These are phyloP conservation scores for Stevia rebaudiana DNA, from an alignment of 140 eudicot species.

Conservation along the genomic window DNA sequence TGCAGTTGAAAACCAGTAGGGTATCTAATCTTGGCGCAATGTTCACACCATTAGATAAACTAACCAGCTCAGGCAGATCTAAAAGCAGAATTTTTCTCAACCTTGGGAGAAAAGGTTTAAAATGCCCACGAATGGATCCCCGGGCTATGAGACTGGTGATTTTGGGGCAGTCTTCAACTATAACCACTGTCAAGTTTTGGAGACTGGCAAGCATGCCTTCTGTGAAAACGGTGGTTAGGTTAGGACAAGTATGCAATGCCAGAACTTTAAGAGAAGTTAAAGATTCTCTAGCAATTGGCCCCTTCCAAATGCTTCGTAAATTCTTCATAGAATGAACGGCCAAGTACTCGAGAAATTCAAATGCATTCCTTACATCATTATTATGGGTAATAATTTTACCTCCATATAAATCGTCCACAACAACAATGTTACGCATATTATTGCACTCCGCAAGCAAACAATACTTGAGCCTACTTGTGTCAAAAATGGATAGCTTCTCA, in stretches of 20 bases:
- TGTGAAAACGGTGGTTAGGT: conserved; percentile 17
- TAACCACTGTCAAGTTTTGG: conserved; percentile 10
- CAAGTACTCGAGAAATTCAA: conserved; percentile 12
- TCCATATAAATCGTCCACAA: conserved; percentile 6
- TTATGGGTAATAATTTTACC: neutral
- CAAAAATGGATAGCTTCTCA: conserved; percentile 18
- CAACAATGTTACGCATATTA: conserved; percentile 12
- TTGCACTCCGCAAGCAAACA: conserved; percentile 26
- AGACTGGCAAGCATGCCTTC: conserved; percentile 15
- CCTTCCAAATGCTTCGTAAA: conserved; percentile 21
- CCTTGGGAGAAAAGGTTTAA: conserved; percentile 8
- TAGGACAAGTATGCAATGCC: conserved; percentile 30
- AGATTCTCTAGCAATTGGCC: conserved; percentile 6
- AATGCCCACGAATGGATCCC: neutral
- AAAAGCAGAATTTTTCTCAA: conserved; percentile 18
- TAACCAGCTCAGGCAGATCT: conserved; percentile 26
- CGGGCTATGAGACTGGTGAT: conserved; percentile 16
- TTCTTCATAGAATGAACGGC: conserved; percentile 29
- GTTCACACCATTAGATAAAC: conserved; percentile 21
- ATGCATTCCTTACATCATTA: neutral
- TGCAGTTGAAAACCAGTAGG: conserved; percentile 22
- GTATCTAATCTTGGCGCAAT: conserved; percentile 19
- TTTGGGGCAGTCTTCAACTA: conserved; percentile 31
- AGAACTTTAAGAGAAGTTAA: conserved; percentile 5
- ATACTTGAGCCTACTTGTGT: conserved; percentile 6